Base-by-base conservation (phyloP, 2,329 filamentous ascomycete genomes). In the Chrysoporthe cubensis region DNA sequence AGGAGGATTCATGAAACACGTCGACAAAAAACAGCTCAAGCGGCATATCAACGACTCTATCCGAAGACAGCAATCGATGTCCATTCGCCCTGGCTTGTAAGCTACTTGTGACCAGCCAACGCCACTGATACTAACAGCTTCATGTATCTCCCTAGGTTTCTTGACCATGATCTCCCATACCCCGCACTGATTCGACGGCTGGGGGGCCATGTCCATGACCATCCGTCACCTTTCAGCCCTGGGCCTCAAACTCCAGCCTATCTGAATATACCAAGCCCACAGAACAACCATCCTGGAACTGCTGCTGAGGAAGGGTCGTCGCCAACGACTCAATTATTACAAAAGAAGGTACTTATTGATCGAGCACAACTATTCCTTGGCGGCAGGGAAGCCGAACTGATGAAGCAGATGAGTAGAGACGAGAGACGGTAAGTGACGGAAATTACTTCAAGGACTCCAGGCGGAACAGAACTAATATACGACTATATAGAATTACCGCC, bases 21-120 rank as follows among this genome's bases (percentile, higher is more conserved):
- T 73, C 2, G 70, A 73, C 48, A 72, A 70, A 26, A 73, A 72
- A 21, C 70, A 72, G 61, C 58, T 75, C 14, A 73, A 71, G 61
- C 67, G 73, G 11, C 66, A 71, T 37, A 64, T 73, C 3, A 64
- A 68, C 13, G 66, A 72, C 34, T 56, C 32, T 21, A 72, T 72
- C 8, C 67, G 72, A 6, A 48, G 65, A 4, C 58, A 61, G 1
- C 18, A 50, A 18, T 11, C 54, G 1, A 7, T 68, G 14, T 11
- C 56, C 64, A 8, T 34, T 66, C 50, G 32, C 1, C 63, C 63
- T 26, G 54, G 63, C 32, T 16, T 65, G 63, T 59, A 42, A 43
- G 54, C 59, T 54, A 18, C 44, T 32, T 13, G 3, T 21, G 2
- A 7, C 18, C 14, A 34, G 40, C 18, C 1, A 4, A 34, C 1